Evolutionary conservation across 352 stramenopile genomes (phyloP).

Genomic region (Pythium coloratum): DNA sequence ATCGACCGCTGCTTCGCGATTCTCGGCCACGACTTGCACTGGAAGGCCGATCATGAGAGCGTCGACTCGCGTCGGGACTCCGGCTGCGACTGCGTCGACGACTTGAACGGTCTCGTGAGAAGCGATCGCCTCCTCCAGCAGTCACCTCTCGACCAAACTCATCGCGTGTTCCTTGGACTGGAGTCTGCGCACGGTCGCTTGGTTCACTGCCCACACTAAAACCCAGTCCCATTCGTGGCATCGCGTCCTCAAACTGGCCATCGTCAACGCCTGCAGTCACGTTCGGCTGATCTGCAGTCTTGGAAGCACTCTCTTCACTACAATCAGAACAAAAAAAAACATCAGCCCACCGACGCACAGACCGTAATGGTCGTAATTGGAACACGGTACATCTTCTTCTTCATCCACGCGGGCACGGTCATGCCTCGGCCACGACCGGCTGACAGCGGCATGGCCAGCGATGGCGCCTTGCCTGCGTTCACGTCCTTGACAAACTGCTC

Average conservation of each 20-base stretch:
- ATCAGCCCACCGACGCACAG: background rate
- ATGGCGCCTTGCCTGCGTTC: slow-evolving; percentile 59
- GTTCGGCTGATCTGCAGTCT: slow-evolving; percentile 18
- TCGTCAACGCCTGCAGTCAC: slow-evolving; percentile 8
- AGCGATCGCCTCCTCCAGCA: background rate
- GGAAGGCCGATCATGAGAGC: background rate
- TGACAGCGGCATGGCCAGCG: slow-evolving; percentile 45
- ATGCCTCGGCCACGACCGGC: slow-evolving; percentile 84
- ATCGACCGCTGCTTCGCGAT: background rate
- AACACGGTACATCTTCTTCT: slow-evolving; percentile 81
- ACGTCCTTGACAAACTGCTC: slow-evolving; percentile 73
- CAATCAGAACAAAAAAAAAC: background rate
- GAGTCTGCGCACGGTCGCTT: background rate
- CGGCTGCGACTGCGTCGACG: slow-evolving; percentile 11
- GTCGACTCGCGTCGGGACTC: slow-evolving; percentile 10
- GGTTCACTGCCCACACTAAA: background rate
- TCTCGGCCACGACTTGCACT: background rate
- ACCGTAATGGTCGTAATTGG: background rate
- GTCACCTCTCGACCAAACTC: slow-evolving; percentile 35
- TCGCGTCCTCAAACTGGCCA: slow-evolving; percentile 64
- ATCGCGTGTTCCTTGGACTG: slow-evolving; percentile 1
- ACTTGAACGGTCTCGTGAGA: background rate
- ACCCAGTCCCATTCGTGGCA: slow-evolving; percentile 26
- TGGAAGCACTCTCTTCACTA: slow-evolving; percentile 61
- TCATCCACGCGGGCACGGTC: slow-evolving; percentile 93